phyloP scores from a whole-genome alignment of 1,139 yeast genomes.

The Scheffersomyces insectosa region DNA sequence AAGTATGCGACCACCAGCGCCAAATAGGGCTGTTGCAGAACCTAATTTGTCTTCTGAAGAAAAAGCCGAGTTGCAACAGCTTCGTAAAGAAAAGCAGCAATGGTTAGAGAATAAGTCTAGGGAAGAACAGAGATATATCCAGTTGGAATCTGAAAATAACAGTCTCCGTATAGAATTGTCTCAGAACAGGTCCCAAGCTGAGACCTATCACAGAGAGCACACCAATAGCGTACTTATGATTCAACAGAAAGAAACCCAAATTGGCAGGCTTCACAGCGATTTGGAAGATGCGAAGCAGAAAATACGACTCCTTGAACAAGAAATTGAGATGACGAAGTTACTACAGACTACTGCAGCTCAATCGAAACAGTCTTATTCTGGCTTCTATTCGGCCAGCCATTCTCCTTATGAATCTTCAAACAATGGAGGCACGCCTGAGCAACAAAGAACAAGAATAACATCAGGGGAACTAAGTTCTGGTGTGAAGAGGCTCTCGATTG shows the following conservation, averaged over 20 bases:
- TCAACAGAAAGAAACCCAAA: slow-evolving; percentile 68
- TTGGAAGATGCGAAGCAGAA: slow-evolving; percentile 54
- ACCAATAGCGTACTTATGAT: slow-evolving; percentile 52
- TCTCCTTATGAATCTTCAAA: background rate
- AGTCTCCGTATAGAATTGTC: slow-evolving; percentile 41
- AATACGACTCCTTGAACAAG: slow-evolving; percentile 52
- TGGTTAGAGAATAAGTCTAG: slow-evolving; percentile 52
- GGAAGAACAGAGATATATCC: slow-evolving; percentile 36
- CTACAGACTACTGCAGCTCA: slow-evolving; percentile 23
- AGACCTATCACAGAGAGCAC: slow-evolving; percentile 46
- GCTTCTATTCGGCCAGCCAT: background rate
- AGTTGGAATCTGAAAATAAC: slow-evolving; percentile 45
- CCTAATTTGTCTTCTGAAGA: slow-evolving; percentile 23
- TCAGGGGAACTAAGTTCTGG: slow-evolving; percentile 46
- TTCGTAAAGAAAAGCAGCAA: slow-evolving; percentile 52
- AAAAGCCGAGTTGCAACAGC: slow-evolving; percentile 48
- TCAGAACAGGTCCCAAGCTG: slow-evolving; percentile 34
- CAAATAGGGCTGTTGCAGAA: slow-evolving; percentile 4
- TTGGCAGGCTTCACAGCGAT: slow-evolving; percentile 60
- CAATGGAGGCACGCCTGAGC: slow-evolving; percentile 7
- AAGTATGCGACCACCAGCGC: slow-evolving; percentile 15
- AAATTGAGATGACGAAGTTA: slow-evolving; percentile 46
- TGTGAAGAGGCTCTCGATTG: slow-evolving; percentile 48
- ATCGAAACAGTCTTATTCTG: slow-evolving; percentile 2
- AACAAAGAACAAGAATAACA: slow-evolving; percentile 20